Evolutionary conservation across 2,329 filamentous ascomycete genomes (phyloP), one percentile per base, ranked within the genome.

Genomic region (Talaromyces islandicus): DNA sequence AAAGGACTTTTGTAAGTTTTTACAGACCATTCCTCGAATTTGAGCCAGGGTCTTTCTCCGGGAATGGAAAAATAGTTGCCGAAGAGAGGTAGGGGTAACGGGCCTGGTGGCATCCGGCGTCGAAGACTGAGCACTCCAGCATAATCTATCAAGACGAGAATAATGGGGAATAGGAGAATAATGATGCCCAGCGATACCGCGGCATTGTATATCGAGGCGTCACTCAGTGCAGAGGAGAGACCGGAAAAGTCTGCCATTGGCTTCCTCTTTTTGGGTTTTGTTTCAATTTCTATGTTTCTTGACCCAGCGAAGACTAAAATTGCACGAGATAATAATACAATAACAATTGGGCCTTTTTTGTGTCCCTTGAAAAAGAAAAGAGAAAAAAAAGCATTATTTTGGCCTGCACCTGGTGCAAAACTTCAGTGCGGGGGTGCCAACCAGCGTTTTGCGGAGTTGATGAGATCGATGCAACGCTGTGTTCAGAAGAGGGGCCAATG

Each of bases 41-140:
- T 46, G n/a, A 46, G 19, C 43, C 43, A 46, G 9, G 43, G 43
- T 24, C 43, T 19, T 24, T 46, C 43, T 11, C 19, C 19, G 9
- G 43, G 43, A 17, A 46, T 46, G 19, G 43, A 19, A 12, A 46
- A 46, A 17, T 46, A 46, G 21, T 46, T 76, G 74, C 64, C 66
- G 76, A 4, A 68, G 72, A 21, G 71, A 71, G 48, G 64, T 69
- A 63, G 63, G 67, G 43, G 43, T 7, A 46, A 46, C 24, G 43
- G 43, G 1, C 43, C 43, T 11, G 43, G 43, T 9, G 43, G 43
- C 43, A 46, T 46, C 5, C 43, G 43, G 11, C 43, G 43, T 21
- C 43, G 43, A 24, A 46, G n/a, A 24, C n/a, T 24, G 43, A 46
- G 43, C 4, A 46, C 43, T 21, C 7, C 4, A 1, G 19, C 43